phyloP scores from a whole-genome alignment of 345 rosid genomes.

The Pugionium dolabratum region DNA sequence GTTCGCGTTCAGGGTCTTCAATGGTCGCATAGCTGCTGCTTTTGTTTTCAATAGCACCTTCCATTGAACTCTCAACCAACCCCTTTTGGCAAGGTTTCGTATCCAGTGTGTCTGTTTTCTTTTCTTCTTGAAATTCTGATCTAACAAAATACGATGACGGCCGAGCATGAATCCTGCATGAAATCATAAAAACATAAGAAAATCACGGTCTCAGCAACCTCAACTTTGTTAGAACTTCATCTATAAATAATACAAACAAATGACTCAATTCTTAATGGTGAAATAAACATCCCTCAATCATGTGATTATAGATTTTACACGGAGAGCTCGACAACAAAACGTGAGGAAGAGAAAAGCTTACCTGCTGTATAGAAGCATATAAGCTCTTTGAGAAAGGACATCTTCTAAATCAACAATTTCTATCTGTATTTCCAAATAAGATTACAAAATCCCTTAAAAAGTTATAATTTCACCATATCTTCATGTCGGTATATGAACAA shows the following conservation, averaged over 20 bases:
- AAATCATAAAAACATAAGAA: too few relatives aligned
- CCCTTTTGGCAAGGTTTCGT: conserved; percentile 37
- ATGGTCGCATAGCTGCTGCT: not conserved
- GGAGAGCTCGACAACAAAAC: conserved; percentile 18
- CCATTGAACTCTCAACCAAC: conserved; percentile 30
- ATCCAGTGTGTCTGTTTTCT: conserved; percentile 35
- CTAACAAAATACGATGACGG: conserved; percentile 27
- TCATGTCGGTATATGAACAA: not conserved
- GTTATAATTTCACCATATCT: not conserved
- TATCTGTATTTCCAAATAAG: conserved; percentile 53
- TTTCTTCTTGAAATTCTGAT: conserved; percentile 44
- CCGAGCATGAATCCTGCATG: too few relatives aligned
- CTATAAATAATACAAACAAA: too few relatives aligned
- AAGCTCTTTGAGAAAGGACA: conserved; percentile 92
- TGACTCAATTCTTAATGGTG: too few relatives aligned
- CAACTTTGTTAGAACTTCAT: too few relatives aligned
- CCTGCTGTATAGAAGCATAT: conserved; percentile 98
- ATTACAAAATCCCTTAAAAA: conserved; percentile 17
- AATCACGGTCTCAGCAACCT: too few relatives aligned
- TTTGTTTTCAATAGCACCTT: not conserved
- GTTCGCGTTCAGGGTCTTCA: conserved; percentile 27
- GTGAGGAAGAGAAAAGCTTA: conserved; percentile 22
- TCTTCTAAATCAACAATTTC: conserved; percentile 67
- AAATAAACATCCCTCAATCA: too few relatives aligned
- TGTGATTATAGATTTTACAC: too few relatives aligned